These are phyloP conservation scores for Alternaria arbusti DNA, from an alignment of 2,329 filamentous ascomycete species.

Conservation along the genomic window DNA sequence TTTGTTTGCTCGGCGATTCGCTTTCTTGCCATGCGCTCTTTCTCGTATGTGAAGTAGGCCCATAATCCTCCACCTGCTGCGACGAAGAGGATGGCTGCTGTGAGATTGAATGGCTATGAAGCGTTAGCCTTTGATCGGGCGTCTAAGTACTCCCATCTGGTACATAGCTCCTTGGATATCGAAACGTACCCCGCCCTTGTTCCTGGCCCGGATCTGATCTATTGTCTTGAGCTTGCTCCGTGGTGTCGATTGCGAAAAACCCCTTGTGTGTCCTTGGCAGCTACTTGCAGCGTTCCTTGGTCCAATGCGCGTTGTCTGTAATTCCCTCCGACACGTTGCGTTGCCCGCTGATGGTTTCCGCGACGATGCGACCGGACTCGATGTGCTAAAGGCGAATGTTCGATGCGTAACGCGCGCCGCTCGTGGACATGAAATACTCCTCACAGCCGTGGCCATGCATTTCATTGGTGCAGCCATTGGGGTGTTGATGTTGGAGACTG, in stretches of 20 bases:
- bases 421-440: slow-evolving; percentile 14
- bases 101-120: slow-evolving; percentile 86
- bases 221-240: slow-evolving; percentile 45
- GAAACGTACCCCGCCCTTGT: slow-evolving; percentile 43
- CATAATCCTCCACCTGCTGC: slow-evolving; percentile 76
- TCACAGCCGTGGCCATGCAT: slow-evolving; percentile 29
- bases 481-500: slow-evolving; percentile 7
- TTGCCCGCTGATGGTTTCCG: slow-evolving; percentile 12
- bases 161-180: not conserved
- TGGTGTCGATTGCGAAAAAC: slow-evolving; percentile 38
- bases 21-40: slow-evolving; percentile 86
- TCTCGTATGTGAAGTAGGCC: slow-evolving; percentile 93
- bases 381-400: slow-evolving; percentile 32
- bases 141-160: not conserved
- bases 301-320: slow-evolving; percentile 5
- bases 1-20: slow-evolving; percentile 90
- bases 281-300: slow-evolving; percentile 1
- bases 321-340: slow-evolving; percentile 21
- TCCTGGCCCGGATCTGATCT: slow-evolving; percentile 43
- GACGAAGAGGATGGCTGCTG: slow-evolving; percentile 85
- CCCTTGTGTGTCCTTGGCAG: slow-evolving; percentile 20
- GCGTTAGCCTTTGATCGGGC: slow-evolving; percentile 8
- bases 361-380: slow-evolving; percentile 16
- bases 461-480: slow-evolving; percentile 37
- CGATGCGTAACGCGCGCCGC: slow-evolving; percentile 28